Evolutionary conservation across 768 basidiomycete species (phyloP).

Genomic region (Agaricus subrufescens): DNA sequence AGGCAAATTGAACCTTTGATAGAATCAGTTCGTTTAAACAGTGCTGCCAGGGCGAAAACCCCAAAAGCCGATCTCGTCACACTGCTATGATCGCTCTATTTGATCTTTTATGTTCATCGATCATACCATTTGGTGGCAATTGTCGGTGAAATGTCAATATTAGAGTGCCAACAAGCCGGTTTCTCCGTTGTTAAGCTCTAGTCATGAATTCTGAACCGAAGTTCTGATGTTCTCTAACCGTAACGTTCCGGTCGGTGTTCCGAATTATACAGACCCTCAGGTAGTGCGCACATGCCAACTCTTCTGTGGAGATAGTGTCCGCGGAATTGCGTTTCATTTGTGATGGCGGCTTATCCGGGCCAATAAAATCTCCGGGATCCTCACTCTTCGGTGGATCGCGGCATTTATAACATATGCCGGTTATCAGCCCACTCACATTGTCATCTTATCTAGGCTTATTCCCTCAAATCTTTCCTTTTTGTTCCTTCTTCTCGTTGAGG

Average conservation of each 20-base stretch:
- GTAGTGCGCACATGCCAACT: background rate
- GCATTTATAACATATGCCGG: background rate
- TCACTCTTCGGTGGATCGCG: background rate
- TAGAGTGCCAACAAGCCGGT: background rate
- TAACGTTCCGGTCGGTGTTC: no score
- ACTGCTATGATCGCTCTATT: background rate
- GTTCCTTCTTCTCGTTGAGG: background rate
- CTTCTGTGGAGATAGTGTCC: background rate
- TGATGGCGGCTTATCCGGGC: background rate
- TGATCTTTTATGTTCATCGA: background rate
- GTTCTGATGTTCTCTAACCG: no score
- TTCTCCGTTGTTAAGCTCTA: background rate
- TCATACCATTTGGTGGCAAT: background rate
- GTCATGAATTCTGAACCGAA: background rate
- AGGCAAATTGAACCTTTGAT: background rate
- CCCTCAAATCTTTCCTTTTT: background rate
- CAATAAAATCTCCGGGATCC: background rate
- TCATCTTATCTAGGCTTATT: background rate
- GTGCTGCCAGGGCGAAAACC: background rate
- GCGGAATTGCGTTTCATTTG: background rate
- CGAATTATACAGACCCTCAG: no score
- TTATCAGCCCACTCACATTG: background rate
- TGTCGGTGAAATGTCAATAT: background rate
- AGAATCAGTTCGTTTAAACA: background rate
- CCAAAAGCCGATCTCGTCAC: background rate